Evolutionary conservation across 192 early-diverging fungal species (phyloP).

Genomic region (Funneliformis mosseae): DNA sequence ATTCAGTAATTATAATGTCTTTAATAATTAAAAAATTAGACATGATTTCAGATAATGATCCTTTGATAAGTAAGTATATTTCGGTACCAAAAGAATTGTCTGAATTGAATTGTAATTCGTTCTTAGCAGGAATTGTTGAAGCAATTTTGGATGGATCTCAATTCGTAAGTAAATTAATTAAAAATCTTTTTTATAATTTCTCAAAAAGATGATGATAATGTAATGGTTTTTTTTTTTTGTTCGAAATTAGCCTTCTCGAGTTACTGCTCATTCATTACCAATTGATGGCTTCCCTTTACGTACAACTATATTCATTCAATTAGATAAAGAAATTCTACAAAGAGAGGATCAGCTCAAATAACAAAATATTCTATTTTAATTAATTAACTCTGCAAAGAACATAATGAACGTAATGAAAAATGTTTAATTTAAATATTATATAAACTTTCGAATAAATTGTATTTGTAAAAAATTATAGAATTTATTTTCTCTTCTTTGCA

Average conservation of each 20-base stretch:
- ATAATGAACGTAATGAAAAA: too few species aligned
- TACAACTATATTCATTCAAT: constrained; percentile 96
- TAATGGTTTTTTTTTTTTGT: neutral
- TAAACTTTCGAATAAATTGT: too few species aligned
- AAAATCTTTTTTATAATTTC: neutral
- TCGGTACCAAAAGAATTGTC: constrained; percentile 93
- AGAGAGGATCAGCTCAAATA: constrained; percentile 74
- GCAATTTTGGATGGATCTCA: constrained; percentile 88
- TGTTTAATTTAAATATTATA: too few species aligned
- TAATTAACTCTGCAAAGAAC: too few species aligned
- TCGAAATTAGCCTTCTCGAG: constrained; percentile 67
- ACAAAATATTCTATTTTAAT: neutral
- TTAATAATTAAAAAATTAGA: constrained; percentile 52
- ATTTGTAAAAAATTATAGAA: neutral
- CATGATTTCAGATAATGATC: constrained; percentile 99
- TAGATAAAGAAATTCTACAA: constrained; percentile 79
- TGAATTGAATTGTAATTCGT: constrained; percentile 91
- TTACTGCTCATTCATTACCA: constrained; percentile 92
- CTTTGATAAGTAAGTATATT: constrained; percentile 85
- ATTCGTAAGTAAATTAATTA: constrained; percentile 66
- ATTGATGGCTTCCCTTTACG: constrained; percentile 83
- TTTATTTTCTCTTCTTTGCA: neutral
- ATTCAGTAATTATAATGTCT: neutral
- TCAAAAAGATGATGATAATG: neutral
- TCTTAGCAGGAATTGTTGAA: constrained; percentile 95